A percentile compares a stretch with the other conserved stretches of the same genome.
phyloP scores from a whole-genome alignment of 2,329 filamentous ascomycete species.

The Penicillium aurantiogriseum region DNA sequence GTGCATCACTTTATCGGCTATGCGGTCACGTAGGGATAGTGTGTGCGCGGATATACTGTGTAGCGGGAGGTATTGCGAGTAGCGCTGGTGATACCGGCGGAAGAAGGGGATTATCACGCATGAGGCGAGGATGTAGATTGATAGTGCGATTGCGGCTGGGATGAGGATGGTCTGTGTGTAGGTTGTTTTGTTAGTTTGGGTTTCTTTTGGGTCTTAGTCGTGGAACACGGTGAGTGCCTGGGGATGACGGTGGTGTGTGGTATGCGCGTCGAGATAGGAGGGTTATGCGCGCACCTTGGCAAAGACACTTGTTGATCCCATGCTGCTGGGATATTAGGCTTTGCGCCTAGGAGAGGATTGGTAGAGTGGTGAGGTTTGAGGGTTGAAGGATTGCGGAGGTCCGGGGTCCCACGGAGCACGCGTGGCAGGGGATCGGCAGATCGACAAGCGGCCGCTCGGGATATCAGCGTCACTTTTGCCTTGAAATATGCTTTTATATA shows the following conservation, averaged over 20 bases:
- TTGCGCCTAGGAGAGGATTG: neutral
- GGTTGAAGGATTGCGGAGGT: neutral
- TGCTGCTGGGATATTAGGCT: constrained; percentile 5
- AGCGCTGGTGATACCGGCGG: constrained; percentile 67
- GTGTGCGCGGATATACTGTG: constrained; percentile 54
- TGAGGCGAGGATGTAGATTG: constrained; percentile 65
- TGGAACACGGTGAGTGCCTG: neutral
- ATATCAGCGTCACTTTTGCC: neutral
- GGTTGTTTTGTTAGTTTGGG: constrained; percentile 2
- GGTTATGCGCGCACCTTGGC: constrained; percentile 27
- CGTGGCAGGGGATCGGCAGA: constrained; percentile 4
- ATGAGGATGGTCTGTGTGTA: constrained; percentile 62
- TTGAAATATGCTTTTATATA: neutral
- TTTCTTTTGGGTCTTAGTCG: neutral
- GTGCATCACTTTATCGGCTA: constrained; percentile 44
- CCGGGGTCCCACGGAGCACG: neutral
- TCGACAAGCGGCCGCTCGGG: neutral
- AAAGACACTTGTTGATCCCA: constrained; percentile 33
- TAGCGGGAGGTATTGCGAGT: constrained; percentile 71
- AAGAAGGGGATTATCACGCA: constrained; percentile 67
- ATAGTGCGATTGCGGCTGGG: constrained; percentile 68
- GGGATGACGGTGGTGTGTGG: neutral
- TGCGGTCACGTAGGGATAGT: constrained; percentile 53
- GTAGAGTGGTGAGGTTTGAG: neutral
- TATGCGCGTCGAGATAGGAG: neutral